These are phyloP conservation scores for Fusarium cyanostomum DNA, from an alignment of 2,329 filamentous ascomycete species.

Conservation along the genomic window DNA sequence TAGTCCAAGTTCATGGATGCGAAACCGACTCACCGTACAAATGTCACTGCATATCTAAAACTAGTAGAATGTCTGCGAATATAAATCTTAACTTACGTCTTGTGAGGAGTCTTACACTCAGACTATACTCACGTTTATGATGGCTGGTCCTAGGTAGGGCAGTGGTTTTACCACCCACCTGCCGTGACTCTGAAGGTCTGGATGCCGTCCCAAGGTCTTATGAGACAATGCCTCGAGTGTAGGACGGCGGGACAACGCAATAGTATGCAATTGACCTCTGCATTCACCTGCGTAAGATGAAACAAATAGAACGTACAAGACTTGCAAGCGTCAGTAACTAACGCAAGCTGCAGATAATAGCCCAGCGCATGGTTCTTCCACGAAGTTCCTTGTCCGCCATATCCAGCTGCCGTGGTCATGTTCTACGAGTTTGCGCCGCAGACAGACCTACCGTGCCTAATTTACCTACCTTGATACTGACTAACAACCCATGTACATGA, in stretches of 20 bases:
- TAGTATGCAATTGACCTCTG: not conserved
- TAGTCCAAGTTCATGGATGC: conserved; percentile 45
- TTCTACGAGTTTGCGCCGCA: no score
- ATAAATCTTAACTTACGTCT: no score
- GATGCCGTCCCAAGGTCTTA: no score
- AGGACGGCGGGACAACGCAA: not conserved
- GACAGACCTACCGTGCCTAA: no score
- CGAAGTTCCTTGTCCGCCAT: not conserved
- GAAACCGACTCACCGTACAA: conserved; percentile 47
- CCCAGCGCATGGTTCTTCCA: not conserved
- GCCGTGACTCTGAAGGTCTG: no score
- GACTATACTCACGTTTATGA: no score
- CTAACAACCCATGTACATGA: not conserved
- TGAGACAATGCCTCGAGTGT: no score
- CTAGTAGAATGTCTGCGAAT: no score
- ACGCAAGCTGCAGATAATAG: not conserved
- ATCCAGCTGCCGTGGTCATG: not conserved
- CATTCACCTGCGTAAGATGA: not conserved
- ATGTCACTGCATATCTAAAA: no score
- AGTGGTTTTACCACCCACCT: no score
- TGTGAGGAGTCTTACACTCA: no score
- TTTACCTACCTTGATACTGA: not conserved
- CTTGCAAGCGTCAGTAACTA: not conserved
- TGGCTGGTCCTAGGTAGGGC: no score
- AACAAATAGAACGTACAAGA: not conserved